phyloP scores from a whole-genome alignment of 2,329 filamentous ascomycete species.

The Ceratocystis smalleyi region DNA sequence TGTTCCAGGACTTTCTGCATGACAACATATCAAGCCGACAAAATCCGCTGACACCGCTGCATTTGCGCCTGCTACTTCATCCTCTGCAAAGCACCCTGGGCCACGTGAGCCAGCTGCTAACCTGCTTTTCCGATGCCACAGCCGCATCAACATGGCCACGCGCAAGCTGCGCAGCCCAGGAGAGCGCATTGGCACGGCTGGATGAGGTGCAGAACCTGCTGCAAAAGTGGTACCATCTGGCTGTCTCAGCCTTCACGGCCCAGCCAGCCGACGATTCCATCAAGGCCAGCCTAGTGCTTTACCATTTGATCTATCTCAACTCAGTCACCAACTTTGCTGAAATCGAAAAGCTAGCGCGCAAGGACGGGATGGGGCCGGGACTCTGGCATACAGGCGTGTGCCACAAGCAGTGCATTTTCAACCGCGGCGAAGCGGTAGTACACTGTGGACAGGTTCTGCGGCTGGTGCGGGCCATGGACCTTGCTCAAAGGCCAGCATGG shows the following conservation, averaged over 20 bases:
- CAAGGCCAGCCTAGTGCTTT: conserved; percentile 50
- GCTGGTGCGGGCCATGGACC: conserved; percentile 43
- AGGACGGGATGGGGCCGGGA: conserved; percentile 34
- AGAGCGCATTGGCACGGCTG: conserved; percentile 38
- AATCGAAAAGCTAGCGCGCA: conserved; percentile 49
- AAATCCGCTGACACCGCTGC: conserved; percentile 32
- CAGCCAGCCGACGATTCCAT: conserved; percentile 44
- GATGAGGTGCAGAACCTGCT: conserved; percentile 50
- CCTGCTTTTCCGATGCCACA: conserved; percentile 50
- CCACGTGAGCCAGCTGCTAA: conserved; percentile 49
- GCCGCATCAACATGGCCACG: background rate
- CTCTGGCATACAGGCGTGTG: conserved; percentile 39
- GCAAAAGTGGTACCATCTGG: conserved; percentile 52
- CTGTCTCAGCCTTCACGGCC: conserved; percentile 38
- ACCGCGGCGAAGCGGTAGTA: conserved; percentile 47
- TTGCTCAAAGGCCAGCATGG: conserved; percentile 48
- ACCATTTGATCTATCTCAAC: conserved; percentile 56
- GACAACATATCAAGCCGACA: conserved; percentile 42
- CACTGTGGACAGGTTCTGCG: conserved; percentile 53
- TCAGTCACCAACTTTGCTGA: conserved; percentile 51
- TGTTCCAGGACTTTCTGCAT: conserved; percentile 53
- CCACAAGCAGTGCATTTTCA: conserved; percentile 47
- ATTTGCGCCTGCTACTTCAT: conserved; percentile 52
- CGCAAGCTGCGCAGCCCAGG: conserved; percentile 23
- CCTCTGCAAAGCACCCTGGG: conserved; percentile 50